Conservation (phyloP, 768 basidiomycete species). For the Lactarius tabidus region DNA sequence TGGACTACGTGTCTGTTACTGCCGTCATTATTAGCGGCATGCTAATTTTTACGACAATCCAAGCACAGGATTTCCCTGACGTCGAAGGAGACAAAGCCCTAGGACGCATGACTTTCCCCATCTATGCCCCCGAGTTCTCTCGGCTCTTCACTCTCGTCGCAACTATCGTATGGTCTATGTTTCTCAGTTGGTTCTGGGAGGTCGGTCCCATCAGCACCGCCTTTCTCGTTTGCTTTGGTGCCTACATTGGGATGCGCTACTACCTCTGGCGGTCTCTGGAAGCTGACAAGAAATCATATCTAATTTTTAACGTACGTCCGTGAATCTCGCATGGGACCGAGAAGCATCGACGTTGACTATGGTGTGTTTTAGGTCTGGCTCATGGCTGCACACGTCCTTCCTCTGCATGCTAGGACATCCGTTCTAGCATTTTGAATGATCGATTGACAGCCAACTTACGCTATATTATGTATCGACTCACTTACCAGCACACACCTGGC, state of each 20-base stretch:
- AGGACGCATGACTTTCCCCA: conserved; percentile 29
- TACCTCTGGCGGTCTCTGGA: conserved; percentile 23
- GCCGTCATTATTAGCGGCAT: conserved; percentile 26
- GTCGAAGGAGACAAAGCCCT: conserved; percentile 27
- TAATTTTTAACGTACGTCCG: conserved; percentile 29
- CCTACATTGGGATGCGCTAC: conserved; percentile 26
- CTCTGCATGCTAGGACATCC: conserved; percentile 23
- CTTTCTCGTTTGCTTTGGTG: conserved; percentile 23
- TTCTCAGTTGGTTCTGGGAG: conserved; percentile 26
- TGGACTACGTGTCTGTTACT: conserved; percentile 25
- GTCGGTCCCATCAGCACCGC: conserved; percentile 23
- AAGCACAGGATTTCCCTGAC: conserved; percentile 30
- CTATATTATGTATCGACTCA: conserved; percentile 23
- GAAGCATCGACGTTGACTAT: conserved; percentile 19
- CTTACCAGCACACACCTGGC: conserved; percentile 3
- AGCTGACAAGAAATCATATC: conserved; percentile 26
- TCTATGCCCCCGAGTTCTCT: conserved; percentile 26
- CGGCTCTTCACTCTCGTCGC: conserved; percentile 26
- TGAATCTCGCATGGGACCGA: conserved; percentile 14
- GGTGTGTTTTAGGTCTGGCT: conserved; percentile 21
- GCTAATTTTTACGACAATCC: conserved; percentile 29
- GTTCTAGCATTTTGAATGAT: conserved; percentile 24
- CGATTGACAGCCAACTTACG: conserved; percentile 17
- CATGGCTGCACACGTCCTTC: conserved; percentile 25
- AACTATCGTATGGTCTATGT: conserved; percentile 27